Base-by-base conservation (phyloP, 1,284 basidiomycete species). In the Ceratobasidium sp. region DNA sequence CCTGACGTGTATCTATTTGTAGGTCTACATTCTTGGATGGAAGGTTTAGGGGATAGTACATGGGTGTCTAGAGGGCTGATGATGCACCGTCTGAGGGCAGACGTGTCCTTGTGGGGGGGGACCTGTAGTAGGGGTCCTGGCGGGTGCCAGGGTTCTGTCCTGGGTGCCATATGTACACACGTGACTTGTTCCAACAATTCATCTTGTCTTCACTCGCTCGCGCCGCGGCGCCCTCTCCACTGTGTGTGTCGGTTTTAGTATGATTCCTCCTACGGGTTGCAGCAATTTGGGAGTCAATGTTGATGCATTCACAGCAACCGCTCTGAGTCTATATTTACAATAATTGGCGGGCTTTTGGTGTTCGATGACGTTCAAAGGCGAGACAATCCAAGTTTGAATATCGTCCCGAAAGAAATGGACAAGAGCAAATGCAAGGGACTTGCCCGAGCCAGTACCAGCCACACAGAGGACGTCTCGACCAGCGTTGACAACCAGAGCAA, bases 41-140 rank as follows among this genome's bases (percentile, higher is more conserved):
- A 6, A 23, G 50, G 8, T 52, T 39, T 6, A 28, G 50, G 50
- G 50, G 14, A 18, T 52, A 9, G 50, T 21, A 48, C 18, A 9
- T 48, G 45, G 45, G 9, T 48, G n/a, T 26, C 28, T 5, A 14
- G 50, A 26, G n/a, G n/a, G 16, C 12, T 52, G 21, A 28, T 23
- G 12, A 6, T 52, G 50, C 28, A 4, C 50, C 23, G 21, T 52
- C 50, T 52, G 50, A 52, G 50, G 50, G 23, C 50, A 28, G 50
- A 52, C 50, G 23, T 52, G 50, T 21, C 21, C 50, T 52, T 21
- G 16, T 52, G 16, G 50, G 50, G 50, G 50, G 50, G 50, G 16
- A 52, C 50, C 50, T 52, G 50, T 52, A 52, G 50, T 52, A 23
- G 50, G 50, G 50, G 50, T 52, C 50, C 50, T 52, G 23, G 50